Evolutionary conservation across 2,329 filamentous ascomycete species (phyloP).

Genomic region (Nemania diffusa): DNA sequence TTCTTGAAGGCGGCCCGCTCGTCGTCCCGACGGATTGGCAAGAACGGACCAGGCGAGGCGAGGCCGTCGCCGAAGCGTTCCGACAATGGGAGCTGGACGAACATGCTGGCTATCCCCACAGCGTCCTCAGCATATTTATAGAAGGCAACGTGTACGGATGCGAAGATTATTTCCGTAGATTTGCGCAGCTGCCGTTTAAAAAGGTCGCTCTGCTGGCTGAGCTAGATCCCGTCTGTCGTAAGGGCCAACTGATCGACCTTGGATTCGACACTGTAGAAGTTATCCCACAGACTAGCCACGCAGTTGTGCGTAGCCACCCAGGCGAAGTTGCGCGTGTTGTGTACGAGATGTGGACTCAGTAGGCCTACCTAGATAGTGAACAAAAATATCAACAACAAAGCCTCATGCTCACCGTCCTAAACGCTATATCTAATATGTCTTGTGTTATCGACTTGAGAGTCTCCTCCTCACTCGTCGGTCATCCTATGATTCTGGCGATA

Average conservation of each 20-base stretch:
- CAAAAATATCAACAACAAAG: background rate
- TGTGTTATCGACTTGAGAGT: background rate
- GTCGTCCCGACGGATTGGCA: conserved; percentile 31
- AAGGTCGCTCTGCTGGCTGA: conserved; percentile 24
- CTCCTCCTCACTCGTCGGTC: background rate
- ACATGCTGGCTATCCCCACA: conserved; percentile 22
- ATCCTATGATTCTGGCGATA: background rate
- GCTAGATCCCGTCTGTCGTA: conserved; percentile 17
- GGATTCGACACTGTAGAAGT: conserved; percentile 23
- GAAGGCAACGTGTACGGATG: conserved; percentile 24
- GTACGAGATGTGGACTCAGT: conserved; percentile 24
- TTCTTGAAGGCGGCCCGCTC: conserved; percentile 29
- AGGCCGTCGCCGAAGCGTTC: conserved; percentile 30
- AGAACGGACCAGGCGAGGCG: conserved; percentile 19
- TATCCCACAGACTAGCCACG: conserved; percentile 14
- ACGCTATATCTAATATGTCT: background rate
- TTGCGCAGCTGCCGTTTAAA: conserved; percentile 22
- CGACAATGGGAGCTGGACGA: conserved; percentile 29
- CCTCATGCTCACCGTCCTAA: background rate
- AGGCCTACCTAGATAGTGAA: background rate
- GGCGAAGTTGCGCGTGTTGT: conserved; percentile 28
- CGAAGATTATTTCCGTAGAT: conserved; percentile 28
- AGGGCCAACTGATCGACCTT: conserved; percentile 1
- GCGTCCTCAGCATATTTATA: conserved; percentile 29
- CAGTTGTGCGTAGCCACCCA: conserved; percentile 11